Evolutionary conservation across 176 grass and related monocot genomes (phyloP).

Genomic region (Musa beccarii): DNA sequence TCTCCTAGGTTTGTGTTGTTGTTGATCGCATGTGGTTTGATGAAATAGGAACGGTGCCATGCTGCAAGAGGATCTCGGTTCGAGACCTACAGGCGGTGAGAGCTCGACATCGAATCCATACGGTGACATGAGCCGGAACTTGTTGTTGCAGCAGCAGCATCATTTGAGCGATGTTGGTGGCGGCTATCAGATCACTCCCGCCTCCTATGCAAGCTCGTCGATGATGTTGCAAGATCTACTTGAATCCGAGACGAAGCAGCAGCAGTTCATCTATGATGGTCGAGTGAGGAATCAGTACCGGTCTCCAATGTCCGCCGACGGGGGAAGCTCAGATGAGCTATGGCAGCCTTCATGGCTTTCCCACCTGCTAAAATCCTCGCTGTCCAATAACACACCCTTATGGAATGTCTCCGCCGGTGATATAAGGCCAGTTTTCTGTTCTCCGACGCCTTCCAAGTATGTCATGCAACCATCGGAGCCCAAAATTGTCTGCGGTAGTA

Average conservation of each 20-base stretch:
- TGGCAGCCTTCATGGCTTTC: slow-evolving; percentile 5
- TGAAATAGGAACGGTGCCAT: slow-evolving; percentile 3
- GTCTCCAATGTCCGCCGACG: not conserved
- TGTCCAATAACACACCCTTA: slow-evolving; percentile 2
- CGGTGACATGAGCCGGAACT: not conserved
- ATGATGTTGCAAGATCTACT: not conserved
- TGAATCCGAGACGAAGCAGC: not conserved
- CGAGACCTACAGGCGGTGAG: not conserved
- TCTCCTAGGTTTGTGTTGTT: not conserved
- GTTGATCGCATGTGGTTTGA: not conserved
- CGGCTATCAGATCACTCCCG: not conserved
- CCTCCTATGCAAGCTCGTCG: not conserved
- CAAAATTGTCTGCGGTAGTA: not conserved
- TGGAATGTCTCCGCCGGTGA: not conserved
- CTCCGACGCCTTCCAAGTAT: not conserved
- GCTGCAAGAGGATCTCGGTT: slow-evolving; percentile 2
- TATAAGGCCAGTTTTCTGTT: not conserved
- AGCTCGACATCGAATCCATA: not conserved
- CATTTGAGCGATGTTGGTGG: not conserved
- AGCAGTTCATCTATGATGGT: not conserved
- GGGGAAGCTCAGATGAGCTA: not conserved
- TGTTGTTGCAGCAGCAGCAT: not conserved
- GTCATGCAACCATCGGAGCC: not conserved
- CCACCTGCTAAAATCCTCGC: slow-evolving; percentile 7
- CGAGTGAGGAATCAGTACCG: not conserved